Base-by-base conservation (phyloP, 1,284 basidiomycete species). In the Puccinia hordei region DNA sequence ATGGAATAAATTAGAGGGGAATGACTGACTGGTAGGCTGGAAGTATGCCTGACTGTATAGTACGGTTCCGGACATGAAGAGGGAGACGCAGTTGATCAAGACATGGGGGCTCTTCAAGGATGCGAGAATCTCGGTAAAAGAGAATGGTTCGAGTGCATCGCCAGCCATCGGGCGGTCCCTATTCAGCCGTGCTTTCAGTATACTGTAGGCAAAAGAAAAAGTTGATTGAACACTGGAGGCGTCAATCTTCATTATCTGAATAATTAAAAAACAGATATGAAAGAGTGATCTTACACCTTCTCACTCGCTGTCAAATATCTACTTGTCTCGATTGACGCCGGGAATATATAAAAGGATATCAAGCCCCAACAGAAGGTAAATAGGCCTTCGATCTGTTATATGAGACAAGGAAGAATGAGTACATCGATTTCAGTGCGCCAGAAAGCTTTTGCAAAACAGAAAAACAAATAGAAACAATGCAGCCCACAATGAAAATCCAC, bases 401-500 rank as follows among this genome's bases (percentile, higher is more conserved):
- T 27, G 5, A 49, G 53, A 57, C 5, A 41, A 27, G 10, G 44
- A 15, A 22, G 19, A 46, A 35, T 66, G 27, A 51, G 61, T n/a
- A 30, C 6, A n/a, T 33, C 24, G 12, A 51, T 38, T 27, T 8
- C 4, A 27, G n/a, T 55, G 5, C n/a, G 3, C 55, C n/a, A 57
- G n/a, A 49, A 49, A 17, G 15, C 46, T 49, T 49, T 49, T 49
- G 46, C 46, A 13, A 49, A 49, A 49, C 33, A 51, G 41, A 38
- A 49, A 65, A 15, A 49, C 1, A 51, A 33, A 27, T 17, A 24
- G 4, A 22, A 22, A n/a, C 0, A 35, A 71, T 68, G 49, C n/a
- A 49, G 44, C 77, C 30, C 6, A 80, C 77, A 38, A 80, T 80
- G 46, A 80, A 80, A 46, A 80, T 80, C 77, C 77, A 80, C n/a